Conservation (phyloP, 441 rosid genomes). For the Corymbia calophylla region DNA sequence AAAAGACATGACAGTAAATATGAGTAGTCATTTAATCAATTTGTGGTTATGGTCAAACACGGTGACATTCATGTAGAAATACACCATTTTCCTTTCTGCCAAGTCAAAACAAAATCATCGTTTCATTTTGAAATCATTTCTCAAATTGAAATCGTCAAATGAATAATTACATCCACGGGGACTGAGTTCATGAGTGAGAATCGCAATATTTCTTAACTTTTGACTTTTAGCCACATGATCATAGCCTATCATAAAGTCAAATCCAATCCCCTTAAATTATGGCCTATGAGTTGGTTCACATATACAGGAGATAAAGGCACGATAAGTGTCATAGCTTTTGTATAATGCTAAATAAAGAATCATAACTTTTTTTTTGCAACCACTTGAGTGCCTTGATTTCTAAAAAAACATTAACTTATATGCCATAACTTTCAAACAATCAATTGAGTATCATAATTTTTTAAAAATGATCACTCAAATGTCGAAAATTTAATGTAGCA, state of each 20-base stretch:
- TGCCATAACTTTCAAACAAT: too few species aligned
- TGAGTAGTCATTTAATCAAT: background rate
- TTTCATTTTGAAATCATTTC: background rate
- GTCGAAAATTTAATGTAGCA: too few species aligned
- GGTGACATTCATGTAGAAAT: too few species aligned
- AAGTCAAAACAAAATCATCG: background rate
- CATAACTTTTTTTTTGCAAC: too few species aligned
- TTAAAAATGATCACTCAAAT: too few species aligned
- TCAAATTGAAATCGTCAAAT: background rate
- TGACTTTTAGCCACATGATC: background rate
- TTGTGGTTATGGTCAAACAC: background rate
- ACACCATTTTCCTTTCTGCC: too few species aligned
- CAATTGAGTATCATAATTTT: too few species aligned
- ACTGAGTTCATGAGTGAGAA: background rate
- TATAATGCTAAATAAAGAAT: too few species aligned
- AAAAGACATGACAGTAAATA: background rate
- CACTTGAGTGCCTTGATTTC: too few species aligned
- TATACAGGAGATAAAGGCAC: too few species aligned
- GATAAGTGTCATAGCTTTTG: too few species aligned
- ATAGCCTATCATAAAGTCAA: background rate
- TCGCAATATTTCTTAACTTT: background rate
- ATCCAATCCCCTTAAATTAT: background rate
- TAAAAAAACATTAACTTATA: too few species aligned
- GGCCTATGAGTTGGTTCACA: background rate
- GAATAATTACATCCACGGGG: background rate